Base-by-base conservation (phyloP, 2,329 filamentous ascomycete species). In the Cladobotryum protrusum region DNA sequence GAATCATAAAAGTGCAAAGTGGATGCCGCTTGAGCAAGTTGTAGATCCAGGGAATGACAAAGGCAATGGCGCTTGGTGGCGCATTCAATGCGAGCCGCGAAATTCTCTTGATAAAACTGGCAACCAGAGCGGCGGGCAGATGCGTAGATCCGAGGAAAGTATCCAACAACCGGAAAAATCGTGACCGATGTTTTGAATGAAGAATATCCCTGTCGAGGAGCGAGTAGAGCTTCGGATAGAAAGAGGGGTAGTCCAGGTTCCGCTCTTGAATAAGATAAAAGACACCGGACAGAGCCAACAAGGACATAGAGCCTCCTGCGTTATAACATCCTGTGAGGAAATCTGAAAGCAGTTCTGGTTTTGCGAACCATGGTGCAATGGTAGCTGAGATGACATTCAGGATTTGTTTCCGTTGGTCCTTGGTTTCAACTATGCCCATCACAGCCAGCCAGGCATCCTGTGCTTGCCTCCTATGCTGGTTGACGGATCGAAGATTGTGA, bases 311-410 rank as follows among this genome's bases (percentile, higher is more conserved):
- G 41, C 93, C 93, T 46, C 92, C 90, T 7, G 84, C 74, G 60
- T 96, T 79, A 72, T 95, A 97, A 29, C 85, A 95, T 69, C 93
- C 89, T n/a, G 90, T 96, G 49, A 99, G 72, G 67, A 97, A 99
- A 71, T 99, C 93, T 77, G 96, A 90, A 33, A 99, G 78, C 37
- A 95, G 77, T 63, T 97, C 92, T 1, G 90, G 86, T 54, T 89
- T 87, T 43, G 76, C 79, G 68, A 97, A 96, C 87, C 89, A 95
- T 1, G 92, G 91, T 19, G 87, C 86, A 58, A 96, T 89, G 33
- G 83, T 83, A 39, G 81, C 80, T 2, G 88, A 83, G 70, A 95
- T 85, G 54, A 86, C 78, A 53, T 81, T 78, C 43, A 99, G 76
- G 2, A 96, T 77, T 44, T 75, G 74, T 66, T 97, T 97, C 46